Conservation (phyloP, 2,329 filamentous ascomycete species). For the Sporothrix inflata region DNA sequence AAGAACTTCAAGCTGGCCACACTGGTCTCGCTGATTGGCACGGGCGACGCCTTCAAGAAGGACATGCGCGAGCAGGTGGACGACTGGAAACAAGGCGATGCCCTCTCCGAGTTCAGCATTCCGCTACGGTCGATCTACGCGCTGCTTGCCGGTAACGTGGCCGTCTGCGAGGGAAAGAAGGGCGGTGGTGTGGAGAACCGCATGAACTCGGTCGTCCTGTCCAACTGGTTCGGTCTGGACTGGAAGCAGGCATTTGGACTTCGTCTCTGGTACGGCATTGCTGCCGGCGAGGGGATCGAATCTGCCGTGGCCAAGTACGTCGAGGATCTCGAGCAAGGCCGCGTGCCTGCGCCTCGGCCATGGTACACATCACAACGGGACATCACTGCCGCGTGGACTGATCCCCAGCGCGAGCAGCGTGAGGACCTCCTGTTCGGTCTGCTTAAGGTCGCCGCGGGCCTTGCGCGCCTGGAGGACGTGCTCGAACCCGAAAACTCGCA, state of each 20-base stretch:
- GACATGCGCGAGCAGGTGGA: constrained; percentile 80
- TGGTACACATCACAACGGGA: constrained; percentile 66
- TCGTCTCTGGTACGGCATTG: constrained; percentile 83
- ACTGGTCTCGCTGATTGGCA: constrained; percentile 70
- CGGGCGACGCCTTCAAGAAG: constrained; percentile 67
- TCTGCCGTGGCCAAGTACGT: constrained; percentile 74
- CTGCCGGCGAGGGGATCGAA: constrained; percentile 68
- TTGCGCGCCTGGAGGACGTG: constrained; percentile 66
- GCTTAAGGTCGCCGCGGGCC: constrained; percentile 75
- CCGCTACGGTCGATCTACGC: constrained; percentile 87
- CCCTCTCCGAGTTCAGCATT: constrained; percentile 84
- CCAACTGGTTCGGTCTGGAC: constrained; percentile 80
- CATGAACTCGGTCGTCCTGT: constrained; percentile 77
- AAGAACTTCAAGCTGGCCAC: constrained; percentile 62
- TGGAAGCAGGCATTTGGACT: constrained; percentile 95
- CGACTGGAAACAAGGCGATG: constrained; percentile 80
- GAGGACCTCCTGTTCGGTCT: constrained; percentile 88
- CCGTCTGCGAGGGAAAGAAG: constrained; percentile 77
- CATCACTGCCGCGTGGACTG: constrained; percentile 60
- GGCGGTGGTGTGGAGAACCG: constrained; percentile 77
- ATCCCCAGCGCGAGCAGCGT: constrained; percentile 49
- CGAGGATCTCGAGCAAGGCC: constrained; percentile 70
- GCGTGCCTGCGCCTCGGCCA: constrained; percentile 73
- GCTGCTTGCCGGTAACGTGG: constrained; percentile 84
- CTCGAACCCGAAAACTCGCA: constrained; percentile 77